These are phyloP conservation scores for Corylus heterophylla DNA, from an alignment of 306 rosid genomes.

Conservation along the genomic window DNA sequence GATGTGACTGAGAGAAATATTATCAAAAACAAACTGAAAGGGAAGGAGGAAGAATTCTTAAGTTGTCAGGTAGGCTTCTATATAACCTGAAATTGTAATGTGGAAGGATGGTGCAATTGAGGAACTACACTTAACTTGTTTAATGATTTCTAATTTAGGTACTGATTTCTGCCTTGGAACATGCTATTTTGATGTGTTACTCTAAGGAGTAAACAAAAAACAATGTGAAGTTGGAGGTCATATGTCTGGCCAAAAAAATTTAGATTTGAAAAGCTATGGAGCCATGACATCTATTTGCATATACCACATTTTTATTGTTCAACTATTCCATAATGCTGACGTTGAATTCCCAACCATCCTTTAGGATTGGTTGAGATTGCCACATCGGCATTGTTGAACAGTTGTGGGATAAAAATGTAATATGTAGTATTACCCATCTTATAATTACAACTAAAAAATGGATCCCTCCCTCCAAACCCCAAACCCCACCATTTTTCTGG, in stretches of 20 bases:
- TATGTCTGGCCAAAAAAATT: not conserved
- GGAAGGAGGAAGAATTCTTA: constrained; percentile 20
- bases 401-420: too few species aligned
- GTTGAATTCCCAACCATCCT: too few species aligned
- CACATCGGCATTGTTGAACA: too few species aligned
- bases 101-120: not conserved
- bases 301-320: not conserved
- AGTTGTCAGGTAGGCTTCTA: constrained; percentile 37
- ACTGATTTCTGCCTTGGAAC: not conserved
- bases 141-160: not conserved
- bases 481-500: not conserved
- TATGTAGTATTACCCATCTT: not conserved
- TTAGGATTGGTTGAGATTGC: too few species aligned
- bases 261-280: not conserved
- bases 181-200: not conserved
- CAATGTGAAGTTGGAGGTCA: not conserved
- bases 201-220: not conserved
- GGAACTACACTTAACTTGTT: not conserved
- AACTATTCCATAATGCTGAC: too few species aligned
- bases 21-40: constrained; percentile 29
- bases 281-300: not conserved
- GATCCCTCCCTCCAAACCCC: too few species aligned
- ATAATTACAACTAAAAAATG: too few species aligned
- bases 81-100: not conserved
- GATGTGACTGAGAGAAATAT: constrained; percentile 27